Conservation (phyloP, 257 asterid species). For the Buddleja alternifolia region DNA sequence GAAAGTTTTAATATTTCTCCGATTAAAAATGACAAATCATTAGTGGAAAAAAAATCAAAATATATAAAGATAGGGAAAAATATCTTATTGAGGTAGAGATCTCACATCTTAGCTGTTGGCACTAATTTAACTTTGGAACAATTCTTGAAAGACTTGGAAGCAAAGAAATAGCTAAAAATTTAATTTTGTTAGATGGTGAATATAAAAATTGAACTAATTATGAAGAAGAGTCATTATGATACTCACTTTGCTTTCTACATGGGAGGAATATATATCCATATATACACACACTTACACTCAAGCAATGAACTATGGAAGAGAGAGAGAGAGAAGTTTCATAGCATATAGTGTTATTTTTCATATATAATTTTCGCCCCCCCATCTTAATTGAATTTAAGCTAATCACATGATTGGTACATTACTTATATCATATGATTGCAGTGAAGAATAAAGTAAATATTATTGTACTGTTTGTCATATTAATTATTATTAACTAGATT, state of each 20-base stretch:
- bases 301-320: not conserved
- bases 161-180: conserved; percentile 31
- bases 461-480: too few relatives aligned
- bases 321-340: too few relatives aligned
- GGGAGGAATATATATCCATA: conserved; percentile 12
- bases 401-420: too few relatives aligned
- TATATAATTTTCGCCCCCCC: too few relatives aligned
- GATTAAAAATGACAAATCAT: not conserved
- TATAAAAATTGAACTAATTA: not conserved
- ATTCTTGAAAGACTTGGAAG: conserved; percentile 41
- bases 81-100: conserved; percentile 16
- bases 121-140: conserved; percentile 30
- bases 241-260: conserved; percentile 25
- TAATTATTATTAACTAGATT: too few relatives aligned
- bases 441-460: too few relatives aligned
- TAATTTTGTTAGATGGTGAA: conserved; percentile 23
- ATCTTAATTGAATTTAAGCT: too few relatives aligned
- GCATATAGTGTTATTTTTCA: too few relatives aligned
- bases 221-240: conserved; percentile 16
- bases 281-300: conserved; percentile 36
- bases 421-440: too few relatives aligned
- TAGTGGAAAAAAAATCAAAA: not conserved
- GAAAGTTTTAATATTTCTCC: not conserved
- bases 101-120: conserved; percentile 37
- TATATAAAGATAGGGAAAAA: not conserved